Conservation (phyloP, 768 basidiomycete genomes). For the Tricholoma saponaceum region DNA sequence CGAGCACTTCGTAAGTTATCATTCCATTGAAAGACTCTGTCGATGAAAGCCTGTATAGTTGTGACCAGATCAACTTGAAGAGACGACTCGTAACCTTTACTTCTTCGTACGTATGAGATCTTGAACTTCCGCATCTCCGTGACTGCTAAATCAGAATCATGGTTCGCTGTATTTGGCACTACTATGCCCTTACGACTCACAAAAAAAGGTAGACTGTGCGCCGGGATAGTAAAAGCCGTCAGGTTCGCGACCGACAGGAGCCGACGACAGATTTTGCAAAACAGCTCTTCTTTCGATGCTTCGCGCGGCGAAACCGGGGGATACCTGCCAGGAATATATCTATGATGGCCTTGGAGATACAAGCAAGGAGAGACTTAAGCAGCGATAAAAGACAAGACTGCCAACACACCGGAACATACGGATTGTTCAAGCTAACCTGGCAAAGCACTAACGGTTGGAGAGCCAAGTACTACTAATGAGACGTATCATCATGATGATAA, state of each 20-base stretch:
- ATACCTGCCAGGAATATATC: conserved; percentile 2
- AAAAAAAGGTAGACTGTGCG: background rate
- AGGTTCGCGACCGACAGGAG: background rate
- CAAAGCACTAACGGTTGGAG: no score
- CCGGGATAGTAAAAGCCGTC: background rate
- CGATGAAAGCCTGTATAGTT: no score
- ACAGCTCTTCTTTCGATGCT: conserved; percentile 14
- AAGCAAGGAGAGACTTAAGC: conserved; percentile 3
- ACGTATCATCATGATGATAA: no score
- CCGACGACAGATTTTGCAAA: background rate
- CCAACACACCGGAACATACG: no score
- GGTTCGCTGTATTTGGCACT: background rate
- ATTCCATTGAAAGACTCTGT: no score
- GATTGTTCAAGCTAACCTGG: no score
- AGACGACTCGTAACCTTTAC: no score
- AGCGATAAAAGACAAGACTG: background rate
- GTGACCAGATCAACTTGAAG: no score
- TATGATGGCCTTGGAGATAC: background rate
- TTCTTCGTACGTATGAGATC: background rate
- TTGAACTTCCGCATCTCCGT: background rate
- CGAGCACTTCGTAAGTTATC: no score
- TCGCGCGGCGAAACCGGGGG: conserved; percentile 34
- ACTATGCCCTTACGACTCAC: background rate
- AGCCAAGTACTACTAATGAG: no score
- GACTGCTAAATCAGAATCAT: background rate